Conservation (phyloP, 495 filamentous ascomycete genomes). For the Neurospora sp. region DNA sequence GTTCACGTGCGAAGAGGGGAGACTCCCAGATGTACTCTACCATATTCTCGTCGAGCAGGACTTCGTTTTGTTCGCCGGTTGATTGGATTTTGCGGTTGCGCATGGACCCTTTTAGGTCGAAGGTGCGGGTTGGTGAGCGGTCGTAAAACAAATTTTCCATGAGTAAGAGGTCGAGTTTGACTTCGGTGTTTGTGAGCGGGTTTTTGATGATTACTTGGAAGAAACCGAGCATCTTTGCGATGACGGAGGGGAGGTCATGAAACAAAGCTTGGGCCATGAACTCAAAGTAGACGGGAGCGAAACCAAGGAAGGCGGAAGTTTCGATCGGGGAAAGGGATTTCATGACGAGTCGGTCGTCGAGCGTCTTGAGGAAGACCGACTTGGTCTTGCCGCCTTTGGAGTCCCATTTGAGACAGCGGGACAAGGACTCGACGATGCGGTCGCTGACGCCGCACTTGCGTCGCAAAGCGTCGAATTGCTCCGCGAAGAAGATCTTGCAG, state of each 20-base stretch:
- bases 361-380: slow-evolving; percentile 93
- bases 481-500: slow-evolving; percentile 96
- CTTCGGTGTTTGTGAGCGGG: slow-evolving; percentile 79
- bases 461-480: slow-evolving; percentile 92
- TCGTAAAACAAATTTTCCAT: slow-evolving; percentile 99
- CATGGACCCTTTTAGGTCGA: slow-evolving; percentile 98
- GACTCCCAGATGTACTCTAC: slow-evolving; percentile 98
- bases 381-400: slow-evolving; percentile 97
- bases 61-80: slow-evolving; percentile 91
- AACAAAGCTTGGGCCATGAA: slow-evolving; percentile 95
- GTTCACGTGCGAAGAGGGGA: slow-evolving; percentile 85
- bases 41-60: slow-evolving; percentile 97
- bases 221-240: slow-evolving; percentile 98
- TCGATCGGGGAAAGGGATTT: slow-evolving; percentile 77
- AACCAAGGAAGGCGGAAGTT: slow-evolving; percentile 85
- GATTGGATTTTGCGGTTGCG: slow-evolving; percentile 91
- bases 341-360: slow-evolving; percentile 83
- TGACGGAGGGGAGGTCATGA: slow-evolving; percentile 90
- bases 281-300: slow-evolving; percentile 93
- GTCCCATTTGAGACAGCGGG: slow-evolving; percentile 94
- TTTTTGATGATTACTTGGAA: slow-evolving; percentile 97
- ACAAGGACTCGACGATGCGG: slow-evolving; percentile 89
- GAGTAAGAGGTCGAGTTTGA: slow-evolving; percentile 85
- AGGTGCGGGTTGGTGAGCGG: slow-evolving; percentile 80
- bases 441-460: slow-evolving; percentile 87